Evolutionary conservation across 2,329 filamentous ascomycete species (phyloP).

Genomic region (Emmonsiellopsis sp.): DNA sequence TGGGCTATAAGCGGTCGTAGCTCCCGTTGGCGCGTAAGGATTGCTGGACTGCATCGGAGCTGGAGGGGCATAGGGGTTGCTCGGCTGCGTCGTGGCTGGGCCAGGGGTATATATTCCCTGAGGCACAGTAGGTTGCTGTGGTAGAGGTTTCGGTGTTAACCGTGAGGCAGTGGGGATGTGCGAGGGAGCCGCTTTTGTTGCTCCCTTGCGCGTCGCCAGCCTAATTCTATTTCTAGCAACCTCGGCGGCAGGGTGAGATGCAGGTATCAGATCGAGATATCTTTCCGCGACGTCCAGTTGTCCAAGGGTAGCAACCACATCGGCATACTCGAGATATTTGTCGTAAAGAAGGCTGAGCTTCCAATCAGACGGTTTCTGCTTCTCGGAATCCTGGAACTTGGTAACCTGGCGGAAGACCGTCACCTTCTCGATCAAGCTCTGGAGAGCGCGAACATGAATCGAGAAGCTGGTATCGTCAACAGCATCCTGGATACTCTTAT

Average conservation of each 20-base stretch:
- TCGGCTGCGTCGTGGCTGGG: conserved; percentile 9
- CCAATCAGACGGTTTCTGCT: conserved; percentile 65
- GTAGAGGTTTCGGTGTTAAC: conserved; percentile 35
- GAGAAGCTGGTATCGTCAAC: conserved; percentile 76
- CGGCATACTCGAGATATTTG: conserved; percentile 94
- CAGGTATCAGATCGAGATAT: conserved; percentile 80
- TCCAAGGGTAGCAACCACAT: conserved; percentile 85
- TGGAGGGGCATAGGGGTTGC: conserved; percentile 17
- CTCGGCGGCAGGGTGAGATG: conserved; percentile 75
- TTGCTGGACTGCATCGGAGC: conserved; percentile 14
- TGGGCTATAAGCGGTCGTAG: conserved; percentile 25
- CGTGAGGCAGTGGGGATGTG: conserved; percentile 31
- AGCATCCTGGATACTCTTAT: conserved; percentile 59
- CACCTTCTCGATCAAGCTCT: conserved; percentile 96
- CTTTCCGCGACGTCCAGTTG: conserved; percentile 78
- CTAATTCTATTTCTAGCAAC: conserved; percentile 76
- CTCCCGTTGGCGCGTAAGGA: conserved; percentile 24
- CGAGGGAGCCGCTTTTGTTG: conserved; percentile 31
- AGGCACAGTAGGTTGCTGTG: conserved; percentile 23
- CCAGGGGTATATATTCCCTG: conserved; percentile 19
- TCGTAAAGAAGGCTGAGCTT: conserved; percentile 81
- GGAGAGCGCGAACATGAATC: conserved; percentile 76
- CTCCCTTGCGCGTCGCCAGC: conserved; percentile 63
- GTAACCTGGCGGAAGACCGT: conserved; percentile 91
- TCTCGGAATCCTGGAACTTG: conserved; percentile 76